A percentile compares a stretch with the other conserved stretches of the same genome.
Conservation (phyloP, 495 filamentous ascomycete genomes). For the Pseudoneurospora amorphoporcata region DNA sequence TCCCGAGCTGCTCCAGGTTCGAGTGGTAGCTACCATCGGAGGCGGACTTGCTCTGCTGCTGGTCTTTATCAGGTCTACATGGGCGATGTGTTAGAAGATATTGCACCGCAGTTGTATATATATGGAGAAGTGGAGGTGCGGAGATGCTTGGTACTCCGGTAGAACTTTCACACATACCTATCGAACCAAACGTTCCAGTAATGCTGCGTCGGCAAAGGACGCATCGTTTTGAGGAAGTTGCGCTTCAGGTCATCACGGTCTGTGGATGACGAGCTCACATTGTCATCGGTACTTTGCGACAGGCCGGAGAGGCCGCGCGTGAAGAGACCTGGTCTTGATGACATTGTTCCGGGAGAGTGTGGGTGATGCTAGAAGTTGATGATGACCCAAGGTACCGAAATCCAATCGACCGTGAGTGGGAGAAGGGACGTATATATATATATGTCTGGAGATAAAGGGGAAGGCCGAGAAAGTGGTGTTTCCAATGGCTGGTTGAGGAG, state of each 20-base stretch:
- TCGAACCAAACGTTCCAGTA: slow-evolving; percentile 54
- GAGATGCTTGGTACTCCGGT: neutral
- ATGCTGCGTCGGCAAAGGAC: slow-evolving; percentile 48
- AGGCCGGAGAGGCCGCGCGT: slow-evolving; percentile 43
- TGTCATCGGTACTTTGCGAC: slow-evolving; percentile 38
- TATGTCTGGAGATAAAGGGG: neutral
- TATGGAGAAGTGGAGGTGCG: neutral
- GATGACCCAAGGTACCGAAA: neutral
- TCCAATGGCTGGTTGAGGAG: neutral
- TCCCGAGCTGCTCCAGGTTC: slow-evolving; percentile 55
- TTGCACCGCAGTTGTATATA: neutral
- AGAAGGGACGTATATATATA: neutral
- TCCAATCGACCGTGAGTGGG: neutral
- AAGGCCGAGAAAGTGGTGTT: neutral
- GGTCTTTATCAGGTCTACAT: slow-evolving; percentile 1
- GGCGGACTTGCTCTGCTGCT: slow-evolving; percentile 30
- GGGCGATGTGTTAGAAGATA: neutral
- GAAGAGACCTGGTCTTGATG: slow-evolving; percentile 40
- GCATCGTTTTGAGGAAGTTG: slow-evolving; percentile 50
- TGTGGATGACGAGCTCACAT: slow-evolving; percentile 44
- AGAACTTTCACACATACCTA: slow-evolving; percentile 23
- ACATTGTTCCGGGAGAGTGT: slow-evolving; percentile 23
- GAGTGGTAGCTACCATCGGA: slow-evolving; percentile 42
- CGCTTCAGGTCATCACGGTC: slow-evolving; percentile 50
- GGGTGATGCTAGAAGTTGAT: neutral